phyloP scores from a whole-genome alignment of 371 early-diverging fungal genomes.

The Cokeromyces recurvatus region DNA sequence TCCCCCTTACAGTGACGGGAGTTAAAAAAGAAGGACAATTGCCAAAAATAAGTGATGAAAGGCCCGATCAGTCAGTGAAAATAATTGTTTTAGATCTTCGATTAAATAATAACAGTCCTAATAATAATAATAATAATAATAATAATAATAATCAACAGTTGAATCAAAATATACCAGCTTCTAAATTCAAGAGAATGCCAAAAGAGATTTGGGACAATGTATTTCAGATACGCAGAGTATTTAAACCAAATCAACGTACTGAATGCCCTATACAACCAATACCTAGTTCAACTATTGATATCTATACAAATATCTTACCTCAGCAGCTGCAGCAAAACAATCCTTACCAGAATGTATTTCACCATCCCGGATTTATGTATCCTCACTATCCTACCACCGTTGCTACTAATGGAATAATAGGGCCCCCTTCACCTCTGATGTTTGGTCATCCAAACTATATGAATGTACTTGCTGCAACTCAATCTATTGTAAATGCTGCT shows the following conservation, averaged over 20 bases:
- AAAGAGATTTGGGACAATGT: slow-evolving; percentile 12
- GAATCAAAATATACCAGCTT: slow-evolving; percentile 6
- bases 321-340: neutral
- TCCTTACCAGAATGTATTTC: neutral
- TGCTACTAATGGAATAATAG: too few relatives aligned
- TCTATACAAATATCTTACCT: slow-evolving; percentile 13
- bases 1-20: slow-evolving; percentile 4
- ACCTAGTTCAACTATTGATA: slow-evolving; percentile 3
- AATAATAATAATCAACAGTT: too few relatives aligned
- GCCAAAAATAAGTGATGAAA: slow-evolving; percentile 14
- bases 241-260: slow-evolving; percentile 6
- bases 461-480: slow-evolving; percentile 12
- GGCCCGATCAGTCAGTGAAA: slow-evolving; percentile 8
- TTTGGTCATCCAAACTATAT: slow-evolving; percentile 8
- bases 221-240: neutral
- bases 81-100: slow-evolving; percentile 19
- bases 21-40: slow-evolving; percentile 8
- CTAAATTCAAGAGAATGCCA: slow-evolving; percentile 16
- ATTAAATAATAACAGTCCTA: slow-evolving; percentile 3
- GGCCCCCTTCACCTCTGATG: too few relatives aligned
- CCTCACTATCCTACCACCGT: too few relatives aligned
- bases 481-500: slow-evolving; percentile 12
- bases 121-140: neutral
- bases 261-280: slow-evolving; percentile 10
- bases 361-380: too few relatives aligned